Evolutionary conservation across 805 yeast species (phyloP), one percentile per base, ranked within the genome.

Genomic region (Yarrowia deformans): DNA sequence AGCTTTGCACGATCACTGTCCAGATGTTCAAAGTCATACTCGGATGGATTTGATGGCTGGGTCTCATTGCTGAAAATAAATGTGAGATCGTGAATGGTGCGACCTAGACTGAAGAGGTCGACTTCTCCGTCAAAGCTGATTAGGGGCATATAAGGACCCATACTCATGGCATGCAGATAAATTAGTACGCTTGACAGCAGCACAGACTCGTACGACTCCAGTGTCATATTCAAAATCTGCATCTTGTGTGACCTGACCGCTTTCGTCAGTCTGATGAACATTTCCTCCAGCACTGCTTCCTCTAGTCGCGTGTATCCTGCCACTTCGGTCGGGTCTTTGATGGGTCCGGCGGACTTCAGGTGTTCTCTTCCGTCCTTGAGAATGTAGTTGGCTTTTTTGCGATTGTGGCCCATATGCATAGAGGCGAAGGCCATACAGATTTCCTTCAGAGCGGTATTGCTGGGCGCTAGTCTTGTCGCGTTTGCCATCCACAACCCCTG

Each of bases 371-470:
- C 66, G 32, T 18, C 42, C 32, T 32, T 29, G 29, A 60, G 23
- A 8, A 43, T 7, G 32, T 43, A 60, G 8, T 2, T 55, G 9
- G 61, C 35, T 13, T n/a, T 23, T 14, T 55, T 55, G 18, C 61
- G 61, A 10, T 55, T 55, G 46, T 55, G 46, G 9, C 61, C 61
- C 46, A 55, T 19, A n/a, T 55, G 61, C 61, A 55, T 55, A 18
- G 61, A 16, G 8, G 61, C 61, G 40, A 55, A 55, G 14, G 35
- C 61, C 61, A 55, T 39, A 16, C 61, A 55, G 14, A 55, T 55
- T 14, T 55, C 46, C 61, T 55, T 55, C 8, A 55, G 46, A 1
- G 61, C 46, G 9, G 23, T 23, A 14, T 55, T 55, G 8, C 46
- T 55, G 45, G 45, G 8, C 4, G 46, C 35, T 43, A 55, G 45